phyloP scores from a whole-genome alignment of 148 eudicot species.

The Simmondsia chinensis region DNA sequence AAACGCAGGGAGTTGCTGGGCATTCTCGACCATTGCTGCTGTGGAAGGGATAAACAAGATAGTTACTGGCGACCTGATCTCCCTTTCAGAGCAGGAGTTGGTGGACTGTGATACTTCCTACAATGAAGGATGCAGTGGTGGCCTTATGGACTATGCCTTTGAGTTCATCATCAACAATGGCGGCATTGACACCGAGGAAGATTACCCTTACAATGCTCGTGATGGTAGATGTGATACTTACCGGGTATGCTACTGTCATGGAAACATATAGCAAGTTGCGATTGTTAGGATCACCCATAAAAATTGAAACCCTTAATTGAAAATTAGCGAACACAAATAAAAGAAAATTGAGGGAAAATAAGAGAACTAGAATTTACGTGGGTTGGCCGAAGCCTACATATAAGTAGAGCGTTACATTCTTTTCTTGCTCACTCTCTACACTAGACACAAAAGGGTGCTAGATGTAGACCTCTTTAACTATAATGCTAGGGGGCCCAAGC shows the following conservation, averaged over 20 bases:
- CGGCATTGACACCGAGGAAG: conserved; percentile 74
- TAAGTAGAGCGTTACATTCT: no score
- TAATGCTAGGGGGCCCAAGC: no score
- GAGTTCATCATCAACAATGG: conserved; percentile 79
- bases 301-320: no score
- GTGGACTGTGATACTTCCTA: conserved; percentile 76
- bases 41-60: conserved; percentile 84
- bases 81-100: conserved; percentile 79
- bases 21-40: conserved; percentile 71
- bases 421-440: no score
- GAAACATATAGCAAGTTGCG: no score
- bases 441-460: no score
- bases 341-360: no score
- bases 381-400: no score
- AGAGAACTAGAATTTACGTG: no score
- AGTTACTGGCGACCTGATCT: conserved; percentile 56
- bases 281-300: no score
- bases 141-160: conserved; percentile 87
- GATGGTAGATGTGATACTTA: conserved; percentile 55
- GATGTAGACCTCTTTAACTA: no score
- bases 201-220: conserved; percentile 61
- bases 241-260: conserved; percentile 28
- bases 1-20: conserved; percentile 89
- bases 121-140: conserved; percentile 81
- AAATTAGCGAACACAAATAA: no score